Evolutionary conservation across 164 flowering plant species (phyloP).

Genomic region (Nymphaea colorata): DNA sequence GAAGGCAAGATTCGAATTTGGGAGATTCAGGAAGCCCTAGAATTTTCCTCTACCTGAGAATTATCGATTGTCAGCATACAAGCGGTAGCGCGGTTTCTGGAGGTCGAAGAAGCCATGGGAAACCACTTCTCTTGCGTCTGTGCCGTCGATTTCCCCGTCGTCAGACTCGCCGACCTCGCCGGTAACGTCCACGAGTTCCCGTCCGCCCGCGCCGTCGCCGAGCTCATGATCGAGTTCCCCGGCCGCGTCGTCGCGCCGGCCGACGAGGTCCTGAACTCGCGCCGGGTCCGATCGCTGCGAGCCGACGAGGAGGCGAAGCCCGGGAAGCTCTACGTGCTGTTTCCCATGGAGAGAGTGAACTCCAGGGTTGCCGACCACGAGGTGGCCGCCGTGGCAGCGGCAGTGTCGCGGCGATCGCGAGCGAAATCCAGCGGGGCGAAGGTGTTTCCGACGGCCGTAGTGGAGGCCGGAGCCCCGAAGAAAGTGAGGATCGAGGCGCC

Average conservation of each 20-base stretch:
- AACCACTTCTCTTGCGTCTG: neutral
- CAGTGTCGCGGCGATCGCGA: neutral
- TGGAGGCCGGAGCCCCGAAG: neutral
- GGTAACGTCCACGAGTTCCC: neutral
- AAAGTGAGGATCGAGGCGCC: neutral
- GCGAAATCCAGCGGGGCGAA: neutral
- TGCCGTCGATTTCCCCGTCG: neutral
- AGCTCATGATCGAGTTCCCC: neutral
- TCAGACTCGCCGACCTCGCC: neutral
- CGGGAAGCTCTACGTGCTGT: neutral
- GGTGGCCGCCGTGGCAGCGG: neutral
- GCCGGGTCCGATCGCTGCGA: neutral
- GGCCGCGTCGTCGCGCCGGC: neutral
- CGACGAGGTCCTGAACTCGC: neutral
- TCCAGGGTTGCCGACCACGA: conserved; percentile 1
- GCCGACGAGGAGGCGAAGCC: neutral
- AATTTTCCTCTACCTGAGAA: no score
- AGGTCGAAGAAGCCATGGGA: neutral
- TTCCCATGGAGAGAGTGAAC: neutral
- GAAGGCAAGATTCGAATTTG: no score
- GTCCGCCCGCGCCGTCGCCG: neutral
- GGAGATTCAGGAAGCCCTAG: no score
- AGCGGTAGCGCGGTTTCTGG: no score
- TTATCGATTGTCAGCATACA: no score
- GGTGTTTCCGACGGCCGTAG: neutral